These are phyloP conservation scores for Pythium pectinolyticum DNA, from an alignment of 352 stramenopile species.

Conservation along the genomic window DNA sequence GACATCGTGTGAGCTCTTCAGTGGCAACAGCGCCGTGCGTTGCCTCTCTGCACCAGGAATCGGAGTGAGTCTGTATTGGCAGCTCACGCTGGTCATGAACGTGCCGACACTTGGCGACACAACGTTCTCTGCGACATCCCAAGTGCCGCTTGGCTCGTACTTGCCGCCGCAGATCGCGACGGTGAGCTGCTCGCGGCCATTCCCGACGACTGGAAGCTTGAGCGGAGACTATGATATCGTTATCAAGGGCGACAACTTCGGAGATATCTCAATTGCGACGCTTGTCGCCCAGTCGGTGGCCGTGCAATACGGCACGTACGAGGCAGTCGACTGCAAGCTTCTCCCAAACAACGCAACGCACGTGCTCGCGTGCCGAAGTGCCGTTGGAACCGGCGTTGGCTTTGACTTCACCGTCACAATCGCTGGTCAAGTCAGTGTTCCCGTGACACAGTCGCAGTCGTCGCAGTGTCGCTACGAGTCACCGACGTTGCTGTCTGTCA, in stretches of 20 bases:
- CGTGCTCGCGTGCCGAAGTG: conserved; percentile 41
- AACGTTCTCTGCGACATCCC: conserved; percentile 42
- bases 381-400: conserved; percentile 36
- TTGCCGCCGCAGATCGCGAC: conserved; percentile 26
- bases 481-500: conserved; percentile 30
- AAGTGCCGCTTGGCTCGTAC: conserved; percentile 40
- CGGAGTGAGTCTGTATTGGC: conserved; percentile 48
- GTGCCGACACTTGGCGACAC: conserved; percentile 37
- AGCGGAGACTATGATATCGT: conserved; percentile 35
- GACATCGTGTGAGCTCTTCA: conserved; percentile 41
- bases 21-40: conserved; percentile 47
- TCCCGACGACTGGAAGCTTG: conserved; percentile 41
- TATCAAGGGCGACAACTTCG: conserved; percentile 49
- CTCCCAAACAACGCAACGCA: conserved; percentile 13
- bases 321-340: conserved; percentile 34
- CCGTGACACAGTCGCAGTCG: conserved; percentile 3
- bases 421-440: conserved; percentile 34
- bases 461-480: conserved; percentile 37
- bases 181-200: conserved; percentile 33
- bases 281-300: conserved; percentile 12
- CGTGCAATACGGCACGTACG: conserved; percentile 41
- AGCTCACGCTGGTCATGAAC: conserved; percentile 47
- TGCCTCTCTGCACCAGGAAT: conserved; percentile 43
- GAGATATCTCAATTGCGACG: conserved; percentile 16
- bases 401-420: conserved; percentile 40